Base-by-base conservation (phyloP, 768 basidiomycete genomes). In the Lyophyllum atratum region DNA sequence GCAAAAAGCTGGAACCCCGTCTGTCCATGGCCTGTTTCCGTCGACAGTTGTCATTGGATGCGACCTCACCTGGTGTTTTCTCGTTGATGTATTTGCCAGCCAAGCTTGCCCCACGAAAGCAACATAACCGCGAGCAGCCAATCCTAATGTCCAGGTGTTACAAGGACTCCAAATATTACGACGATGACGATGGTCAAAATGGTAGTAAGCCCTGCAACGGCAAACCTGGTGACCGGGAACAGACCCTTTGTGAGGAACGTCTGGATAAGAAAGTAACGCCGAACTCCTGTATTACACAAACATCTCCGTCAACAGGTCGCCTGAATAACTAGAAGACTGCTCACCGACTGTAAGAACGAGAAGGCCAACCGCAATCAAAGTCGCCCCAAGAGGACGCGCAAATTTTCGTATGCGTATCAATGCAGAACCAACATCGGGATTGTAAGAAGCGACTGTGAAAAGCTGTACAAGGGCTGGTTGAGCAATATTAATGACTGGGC, bases 211-310 rank as follows among this genome's bases (percentile, higher is more conserved):
- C 68, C 66, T 1, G 73, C 74, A 8, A 77, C 67, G 3, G 77
- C 73, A 17, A 77, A 45, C 9, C 83, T 72, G n/a, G 84, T 80
- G n/a, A 77, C 76, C 3, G 85, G 84, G 61, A 84, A 86, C 45
- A 74, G 62, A 9, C 83, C 82, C 37, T 76, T 73, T 1, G 76
- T 71, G 53, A 86, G 73, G 7, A 80, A 77, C 0, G 67, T 63
- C 62, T 86, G 85, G 3, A 85, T 74, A 1, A 68, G 63, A 64
- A 85, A 86, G 64, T 82, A 86, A n/a, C 85, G 75, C 11, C 64
- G 52, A 14, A 80, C 64, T 15, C 84, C 85, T 86, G 40, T 12
- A 52, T 52, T 19, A 3, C 5, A 12, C 12, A 24, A 25, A 8
- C 17, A 49, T 37, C 7, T 31, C 8, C 24, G 22, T n/a, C 11